These are phyloP conservation scores for Gentiana straminea DNA, from an alignment of 257 asterid species.

Conservation along the genomic window DNA sequence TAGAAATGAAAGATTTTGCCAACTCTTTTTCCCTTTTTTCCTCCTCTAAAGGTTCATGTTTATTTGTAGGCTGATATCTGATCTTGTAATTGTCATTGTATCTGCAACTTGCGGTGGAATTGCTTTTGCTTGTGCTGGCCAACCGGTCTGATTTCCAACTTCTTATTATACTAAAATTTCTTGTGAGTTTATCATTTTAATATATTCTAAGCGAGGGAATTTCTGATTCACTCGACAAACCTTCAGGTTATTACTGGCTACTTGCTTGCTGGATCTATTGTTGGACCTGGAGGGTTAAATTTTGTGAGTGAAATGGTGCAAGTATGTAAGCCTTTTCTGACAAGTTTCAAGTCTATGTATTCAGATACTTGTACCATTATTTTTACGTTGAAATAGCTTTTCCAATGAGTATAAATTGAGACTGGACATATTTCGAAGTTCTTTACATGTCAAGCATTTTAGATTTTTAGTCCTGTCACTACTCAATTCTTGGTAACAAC, in stretches of 20 bases:
- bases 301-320: slow-evolving; percentile 96
- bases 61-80: slow-evolving; percentile 82
- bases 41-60: slow-evolving; percentile 13
- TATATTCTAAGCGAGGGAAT: slow-evolving; percentile 8
- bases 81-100: slow-evolving; percentile 91
- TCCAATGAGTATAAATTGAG: not conserved
- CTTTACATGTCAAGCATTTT: too few species aligned
- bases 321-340: slow-evolving; percentile 33
- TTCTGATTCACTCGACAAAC: slow-evolving; percentile 13
- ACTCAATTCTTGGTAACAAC: too few species aligned
- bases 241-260: slow-evolving; percentile 94
- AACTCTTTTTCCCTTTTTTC: slow-evolving; percentile 12
- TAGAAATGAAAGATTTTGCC: slow-evolving; percentile 8
- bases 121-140: slow-evolving; percentile 99
- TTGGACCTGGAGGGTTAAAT: slow-evolving; percentile 98
- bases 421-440: too few species aligned
- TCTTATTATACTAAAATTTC: slow-evolving; percentile 11
- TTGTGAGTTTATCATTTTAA: not conserved
- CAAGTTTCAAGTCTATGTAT: not conserved
- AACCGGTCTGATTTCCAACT: slow-evolving; percentile 62
- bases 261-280: slow-evolving; percentile 92
- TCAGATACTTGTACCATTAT: too few species aligned
- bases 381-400: not conserved
- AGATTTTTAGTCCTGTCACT: too few species aligned
- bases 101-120: slow-evolving; percentile 99